A percentile compares a stretch with the other conserved stretches of the same genome.
These are phyloP conservation scores for Sarcomyxa edulis DNA, from an alignment of 768 basidiomycete genomes.

Conservation along the genomic window DNA sequence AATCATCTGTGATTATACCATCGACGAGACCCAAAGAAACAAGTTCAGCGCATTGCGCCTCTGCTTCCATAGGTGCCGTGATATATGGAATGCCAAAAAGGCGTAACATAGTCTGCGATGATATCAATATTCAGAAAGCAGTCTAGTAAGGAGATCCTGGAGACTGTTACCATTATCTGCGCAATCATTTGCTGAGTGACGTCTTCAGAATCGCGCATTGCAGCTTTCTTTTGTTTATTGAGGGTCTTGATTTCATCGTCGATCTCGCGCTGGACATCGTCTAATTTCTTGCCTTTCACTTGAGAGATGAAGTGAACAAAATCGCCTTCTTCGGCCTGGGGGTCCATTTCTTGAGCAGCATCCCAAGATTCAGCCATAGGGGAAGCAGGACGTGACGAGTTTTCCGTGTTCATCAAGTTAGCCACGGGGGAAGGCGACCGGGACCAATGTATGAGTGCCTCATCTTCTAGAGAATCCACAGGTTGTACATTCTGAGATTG, in stretches of 20 bases:
- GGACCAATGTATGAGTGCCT: constrained; percentile 23
- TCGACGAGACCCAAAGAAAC: constrained; percentile 84
- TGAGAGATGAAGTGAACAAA: constrained; percentile 92
- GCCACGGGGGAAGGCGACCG: constrained; percentile 27
- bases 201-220: constrained; percentile 92
- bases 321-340: constrained; percentile 75
- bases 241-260: constrained; percentile 84
- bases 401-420: constrained; percentile 11
- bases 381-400: constrained; percentile 16
- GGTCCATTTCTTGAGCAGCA: constrained; percentile 81
- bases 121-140: constrained; percentile 1
- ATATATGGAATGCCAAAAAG: constrained; percentile 98
- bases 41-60: constrained; percentile 96
- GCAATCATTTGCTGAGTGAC: constrained; percentile 92
- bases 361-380: constrained; percentile 56
- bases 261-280: constrained; percentile 80
- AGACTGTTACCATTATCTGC: constrained; percentile 61
- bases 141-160: not conserved
- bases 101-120: constrained; percentile 72
- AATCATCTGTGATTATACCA: constrained; percentile 98
- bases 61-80: constrained; percentile 98
- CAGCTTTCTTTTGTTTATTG: constrained; percentile 79
- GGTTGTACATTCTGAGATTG: not conserved
- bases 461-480: constrained; percentile 10
- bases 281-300: constrained; percentile 81